Evolutionary conservation across 208 protist genomes (phyloP).

Genomic region (Herpetomonas muscarum): DNA sequence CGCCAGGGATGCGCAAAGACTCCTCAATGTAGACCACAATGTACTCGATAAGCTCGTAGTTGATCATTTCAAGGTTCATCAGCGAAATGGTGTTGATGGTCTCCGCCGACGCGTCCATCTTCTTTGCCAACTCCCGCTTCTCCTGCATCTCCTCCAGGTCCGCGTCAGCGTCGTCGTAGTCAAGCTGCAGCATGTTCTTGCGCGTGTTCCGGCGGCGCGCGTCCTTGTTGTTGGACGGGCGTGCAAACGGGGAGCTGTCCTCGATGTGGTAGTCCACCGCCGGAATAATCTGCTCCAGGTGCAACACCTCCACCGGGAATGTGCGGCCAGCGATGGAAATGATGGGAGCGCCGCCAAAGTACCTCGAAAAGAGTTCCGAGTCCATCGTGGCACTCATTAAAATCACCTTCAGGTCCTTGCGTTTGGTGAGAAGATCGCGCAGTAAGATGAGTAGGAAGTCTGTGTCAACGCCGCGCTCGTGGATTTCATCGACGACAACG

Average conservation of each 20-base stretch:
- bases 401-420: slow-evolving; percentile 84
- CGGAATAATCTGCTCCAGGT: slow-evolving; percentile 93
- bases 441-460: slow-evolving; percentile 94
- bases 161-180: slow-evolving; percentile 64
- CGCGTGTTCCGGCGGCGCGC: slow-evolving; percentile 61
- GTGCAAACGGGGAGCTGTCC: slow-evolving; percentile 77
- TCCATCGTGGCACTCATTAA: slow-evolving; percentile 96
- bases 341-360: slow-evolving; percentile 87
- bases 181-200: slow-evolving; percentile 53
- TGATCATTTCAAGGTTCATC: slow-evolving; percentile 91
- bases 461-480: slow-evolving; percentile 96
- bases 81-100: slow-evolving; percentile 62
- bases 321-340: slow-evolving; percentile 93
- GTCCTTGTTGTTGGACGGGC: slow-evolving; percentile 35
- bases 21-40: slow-evolving; percentile 87
- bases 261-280: slow-evolving; percentile 75
- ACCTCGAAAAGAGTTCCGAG: slow-evolving; percentile 89
- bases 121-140: slow-evolving; percentile 35
- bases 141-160: slow-evolving; percentile 35
- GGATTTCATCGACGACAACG: slow-evolving; percentile 95
- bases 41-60: slow-evolving; percentile 93
- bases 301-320: slow-evolving; percentile 92
- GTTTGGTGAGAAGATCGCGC: slow-evolving; percentile 72
- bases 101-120: slow-evolving; percentile 40
- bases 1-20: slow-evolving; percentile 48